Percentiles rank a stretch among this genome's conserved stretches.
phyloP scores from a whole-genome alignment of 169 alveolate genomes.

The Plasmodium yoelii region DNA sequence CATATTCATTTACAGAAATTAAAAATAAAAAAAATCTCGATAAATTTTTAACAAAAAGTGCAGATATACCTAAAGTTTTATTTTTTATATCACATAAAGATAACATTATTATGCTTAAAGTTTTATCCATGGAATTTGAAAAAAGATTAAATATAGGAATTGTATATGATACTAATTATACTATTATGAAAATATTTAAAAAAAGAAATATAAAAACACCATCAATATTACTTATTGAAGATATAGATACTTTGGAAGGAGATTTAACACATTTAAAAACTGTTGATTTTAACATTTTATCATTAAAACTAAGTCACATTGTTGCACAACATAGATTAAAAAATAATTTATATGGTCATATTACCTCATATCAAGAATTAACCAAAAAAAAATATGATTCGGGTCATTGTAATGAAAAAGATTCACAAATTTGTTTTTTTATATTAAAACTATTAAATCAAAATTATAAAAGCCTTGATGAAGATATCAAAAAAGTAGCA shows the following conservation, averaged over 20 bases:
- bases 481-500: slow-evolving; percentile 81
- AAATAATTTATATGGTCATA: slow-evolving; percentile 70
- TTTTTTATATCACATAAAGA: slow-evolving; percentile 78
- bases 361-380: slow-evolving; percentile 78
- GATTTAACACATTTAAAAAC: slow-evolving; percentile 62
- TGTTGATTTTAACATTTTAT: slow-evolving; percentile 48
- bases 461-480: slow-evolving; percentile 63
- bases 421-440: slow-evolving; percentile 79
- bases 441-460: slow-evolving; percentile 45
- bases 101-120: slow-evolving; percentile 79
- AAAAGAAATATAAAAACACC: slow-evolving; percentile 64
- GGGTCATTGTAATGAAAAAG: slow-evolving; percentile 83
- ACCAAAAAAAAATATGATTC: slow-evolving; percentile 76
- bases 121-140: slow-evolving; percentile 78
- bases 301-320: slow-evolving; percentile 66
- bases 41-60: slow-evolving; percentile 56
- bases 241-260: slow-evolving; percentile 75
- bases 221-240: slow-evolving; percentile 75
- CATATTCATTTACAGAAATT: slow-evolving; percentile 55
- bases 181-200: slow-evolving; percentile 70
- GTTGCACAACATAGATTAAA: slow-evolving; percentile 69
- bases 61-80: slow-evolving; percentile 76
- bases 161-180: slow-evolving; percentile 77
- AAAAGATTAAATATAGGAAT: slow-evolving; percentile 78
- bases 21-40: slow-evolving; percentile 37